Evolutionary conservation across 495 filamentous ascomycete genomes (phyloP), one percentile per base, ranked within the genome.

Genomic region (Oidiodendron maius): DNA sequence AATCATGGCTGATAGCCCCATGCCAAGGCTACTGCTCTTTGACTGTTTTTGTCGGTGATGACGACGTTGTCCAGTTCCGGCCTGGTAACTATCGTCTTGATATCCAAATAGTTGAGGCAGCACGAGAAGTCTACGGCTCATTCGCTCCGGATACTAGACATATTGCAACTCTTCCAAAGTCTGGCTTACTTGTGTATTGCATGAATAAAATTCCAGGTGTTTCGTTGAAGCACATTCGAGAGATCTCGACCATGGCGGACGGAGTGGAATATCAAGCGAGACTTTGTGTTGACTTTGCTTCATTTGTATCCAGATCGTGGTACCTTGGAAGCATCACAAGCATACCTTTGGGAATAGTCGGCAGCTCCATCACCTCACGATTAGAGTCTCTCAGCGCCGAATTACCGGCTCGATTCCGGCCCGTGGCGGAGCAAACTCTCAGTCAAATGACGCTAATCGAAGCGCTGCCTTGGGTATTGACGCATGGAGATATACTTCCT

Each of bases 401-500:
- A 2, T 63, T 77, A 10, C 72, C 73, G 6, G 3, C 40, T 24
- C 61, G 67, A 2, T 71, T 71, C 55, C 55, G 50, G 37, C 3
- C 44, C 15, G 41, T 46, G 37, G 68, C 70, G 17, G 47, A 39
- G 18, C 40, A 59, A 5, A 48, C 67, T 8, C 60, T 69, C n/a
- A 22, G 40, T 6, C 45, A 60, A 4, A 37, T 77, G 11, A 52
- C 60, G 3, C 44, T 51, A 17, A 64, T 78, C 43, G 67, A 71
- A 39, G 52, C 51, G 3, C 53, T 75, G 1, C 74, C 75, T 0
- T 68, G 71, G 70, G 70, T 72, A 3, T 56, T 82, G 4, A 80
- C 69, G 4, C 77, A 82, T 51, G 78, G 78, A 3, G 80, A 83
- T 58, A 57, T 82, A 15, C 50, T 74, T 0, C 61, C 74, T 2